Conservation (phyloP, 345 rosid species). For the Cardamine resedifolia region DNA sequence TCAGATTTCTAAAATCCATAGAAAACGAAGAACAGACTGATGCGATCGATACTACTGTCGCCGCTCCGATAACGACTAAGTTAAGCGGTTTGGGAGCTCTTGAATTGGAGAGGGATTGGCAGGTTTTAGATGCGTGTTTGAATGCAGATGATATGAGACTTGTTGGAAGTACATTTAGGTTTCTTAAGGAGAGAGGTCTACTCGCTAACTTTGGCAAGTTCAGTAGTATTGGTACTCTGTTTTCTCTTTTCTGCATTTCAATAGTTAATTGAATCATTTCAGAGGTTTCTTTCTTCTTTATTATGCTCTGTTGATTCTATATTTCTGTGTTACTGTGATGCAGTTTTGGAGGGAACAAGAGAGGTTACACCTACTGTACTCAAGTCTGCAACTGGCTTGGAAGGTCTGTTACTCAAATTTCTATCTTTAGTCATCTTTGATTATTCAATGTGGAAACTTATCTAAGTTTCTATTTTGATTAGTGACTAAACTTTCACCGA, state of each 20-base stretch:
- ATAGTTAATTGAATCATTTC: neutral
- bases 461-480: constrained; percentile 10
- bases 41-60: constrained; percentile 7
- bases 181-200: constrained; percentile 63
- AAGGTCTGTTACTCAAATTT: constrained; percentile 46
- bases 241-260: neutral
- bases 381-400: constrained; percentile 82
- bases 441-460: neutral
- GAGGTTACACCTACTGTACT: constrained; percentile 72
- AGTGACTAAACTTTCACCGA: constrained; percentile 74
- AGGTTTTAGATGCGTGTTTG: constrained; percentile 80
- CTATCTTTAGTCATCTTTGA: neutral
- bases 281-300: neutral
- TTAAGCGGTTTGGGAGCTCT: constrained; percentile 40
- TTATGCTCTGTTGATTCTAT: neutral
- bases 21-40: constrained; percentile 34
- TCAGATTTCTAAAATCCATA: constrained; percentile 64
- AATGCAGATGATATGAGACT: constrained; percentile 94
- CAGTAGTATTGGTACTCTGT: constrained; percentile 54
- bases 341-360: constrained; percentile 86
- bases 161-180: constrained; percentile 64
- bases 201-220: constrained; percentile 76
- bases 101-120: constrained; percentile 65
- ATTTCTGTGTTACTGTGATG: constrained; percentile 8
- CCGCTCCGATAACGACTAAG: constrained; percentile 26